Base-by-base conservation (phyloP, 345 rosid genomes). In the Acer campestre region DNA sequence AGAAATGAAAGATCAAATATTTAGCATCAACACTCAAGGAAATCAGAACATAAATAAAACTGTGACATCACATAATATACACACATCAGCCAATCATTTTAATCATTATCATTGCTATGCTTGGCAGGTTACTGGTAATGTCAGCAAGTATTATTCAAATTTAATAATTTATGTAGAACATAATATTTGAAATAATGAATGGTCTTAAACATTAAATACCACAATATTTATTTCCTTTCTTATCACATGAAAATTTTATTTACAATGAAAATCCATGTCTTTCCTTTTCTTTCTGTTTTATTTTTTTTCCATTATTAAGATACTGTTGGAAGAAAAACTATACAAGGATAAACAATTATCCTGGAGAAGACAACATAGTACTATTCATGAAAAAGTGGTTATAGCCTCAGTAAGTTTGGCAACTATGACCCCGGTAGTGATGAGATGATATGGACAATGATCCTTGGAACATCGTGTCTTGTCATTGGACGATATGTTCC, bases 1-100 rank as follows among this genome's bases (percentile, higher is more conserved):
- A 80, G 81, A 88, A 86, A 78, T 49, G 63, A 80, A 83, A 77
- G 17, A 81, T 67, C 25, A 38, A 67, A 74, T 65, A 75, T 74
- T 84, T 76, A 67, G 73, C 72, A 75, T 78, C 71, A 84, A 73
- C 66, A 70, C 69, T 40, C 17, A 7, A 10, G 63, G 51, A 49
- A 20, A 31, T 72, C 59, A 67, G 48, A 48, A 49, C 4, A 76
- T 16, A 18, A 8, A 51, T 29, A 66, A 71, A 38, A 56, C 38
- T 16, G 38, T 20, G 66, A 11, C 29, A 75, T 63, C 38, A 31
- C 25, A 9, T 12, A 16, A 49, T 38, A 67, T 53, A 10, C 29
- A 61, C 4, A 29, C 49, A 46, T 46, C 49, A 51, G 56, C 29
- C 25, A 20, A 78, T 40, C 40, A 7, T 51, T n/a, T n/a, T 17